Conservation (phyloP, 768 basidiomycete genomes). For the Arthromyces matolae region DNA sequence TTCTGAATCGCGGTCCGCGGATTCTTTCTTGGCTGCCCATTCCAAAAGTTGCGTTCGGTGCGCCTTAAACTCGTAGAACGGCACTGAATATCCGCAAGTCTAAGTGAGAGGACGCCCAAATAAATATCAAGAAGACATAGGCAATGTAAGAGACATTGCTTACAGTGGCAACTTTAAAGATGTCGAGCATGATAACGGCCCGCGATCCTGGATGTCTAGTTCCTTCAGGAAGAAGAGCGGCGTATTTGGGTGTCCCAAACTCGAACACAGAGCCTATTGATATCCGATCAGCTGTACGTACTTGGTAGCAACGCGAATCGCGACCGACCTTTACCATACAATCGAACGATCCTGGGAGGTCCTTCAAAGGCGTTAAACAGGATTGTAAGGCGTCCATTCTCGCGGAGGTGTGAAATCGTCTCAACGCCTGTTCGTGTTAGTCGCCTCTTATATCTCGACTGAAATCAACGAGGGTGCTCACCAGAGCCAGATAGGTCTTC, state of each 20-base stretch:
- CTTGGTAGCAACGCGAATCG: not conserved
- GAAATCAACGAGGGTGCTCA: constrained; percentile 25
- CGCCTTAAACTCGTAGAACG: constrained; percentile 53
- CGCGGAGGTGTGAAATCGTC: constrained; percentile 49
- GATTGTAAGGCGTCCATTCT: constrained; percentile 60
- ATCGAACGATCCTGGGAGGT: constrained; percentile 50
- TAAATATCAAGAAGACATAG: not conserved
- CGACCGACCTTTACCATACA: constrained; percentile 56
- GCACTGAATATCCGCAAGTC: constrained; percentile 70
- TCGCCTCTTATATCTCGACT: not conserved
- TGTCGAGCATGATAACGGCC: constrained; percentile 55
- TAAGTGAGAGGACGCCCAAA: constrained; percentile 19
- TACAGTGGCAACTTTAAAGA: constrained; percentile 54
- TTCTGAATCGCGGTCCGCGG: constrained; percentile 26
- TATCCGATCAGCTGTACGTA: constrained; percentile 5
- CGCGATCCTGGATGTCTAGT: constrained; percentile 56
- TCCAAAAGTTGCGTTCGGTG: constrained; percentile 56
- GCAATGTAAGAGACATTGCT: constrained; percentile 12
- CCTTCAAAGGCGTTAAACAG: constrained; percentile 64
- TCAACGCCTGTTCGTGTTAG: constrained; percentile 30
- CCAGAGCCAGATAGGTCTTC: constrained; percentile 72
- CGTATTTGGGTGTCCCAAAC: constrained; percentile 60
- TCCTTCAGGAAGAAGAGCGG: constrained; percentile 44
- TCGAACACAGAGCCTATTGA: constrained; percentile 54
- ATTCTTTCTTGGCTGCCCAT: constrained; percentile 48